Evolutionary conservation across 2,329 filamentous ascomycete species (phyloP).

Genomic region (Colletotrichum aenigma): DNA sequence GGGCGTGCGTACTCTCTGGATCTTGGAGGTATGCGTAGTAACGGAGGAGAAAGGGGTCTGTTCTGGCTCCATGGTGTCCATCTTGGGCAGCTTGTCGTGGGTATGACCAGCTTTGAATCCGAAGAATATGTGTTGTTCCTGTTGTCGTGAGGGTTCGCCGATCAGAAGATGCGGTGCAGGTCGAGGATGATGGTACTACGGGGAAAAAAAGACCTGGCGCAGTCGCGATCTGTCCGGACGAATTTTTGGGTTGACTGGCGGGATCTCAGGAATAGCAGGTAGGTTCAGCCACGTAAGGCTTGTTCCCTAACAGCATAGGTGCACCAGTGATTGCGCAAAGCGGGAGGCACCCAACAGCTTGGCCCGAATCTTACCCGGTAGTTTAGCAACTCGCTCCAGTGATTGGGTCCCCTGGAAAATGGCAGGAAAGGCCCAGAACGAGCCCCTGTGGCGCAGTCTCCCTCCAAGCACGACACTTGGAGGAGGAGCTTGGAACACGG

Average conservation of each 20-base stretch:
- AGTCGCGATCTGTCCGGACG: slow-evolving; percentile 21
- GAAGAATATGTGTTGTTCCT: neutral
- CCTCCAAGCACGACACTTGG: neutral
- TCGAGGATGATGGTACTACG: neutral
- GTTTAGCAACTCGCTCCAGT: neutral
- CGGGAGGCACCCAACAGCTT: neutral
- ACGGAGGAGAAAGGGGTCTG: slow-evolving; percentile 92
- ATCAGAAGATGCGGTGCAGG: neutral
- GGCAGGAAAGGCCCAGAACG: neutral
- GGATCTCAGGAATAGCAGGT: slow-evolving; percentile 1
- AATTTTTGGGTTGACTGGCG: slow-evolving; percentile 12
- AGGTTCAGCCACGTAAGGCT: slow-evolving; percentile 25
- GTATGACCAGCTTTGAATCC: neutral
- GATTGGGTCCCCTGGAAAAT: neutral
- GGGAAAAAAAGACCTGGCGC: neutral
- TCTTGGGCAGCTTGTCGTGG: slow-evolving; percentile 40
- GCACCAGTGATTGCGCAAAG: neutral
- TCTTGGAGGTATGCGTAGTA: slow-evolving; percentile 79
- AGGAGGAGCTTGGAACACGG: neutral
- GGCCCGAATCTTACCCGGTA: slow-evolving; percentile 16
- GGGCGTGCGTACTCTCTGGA: slow-evolving; percentile 67
- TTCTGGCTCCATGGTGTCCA: slow-evolving; percentile 89
- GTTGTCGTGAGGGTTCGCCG: neutral
- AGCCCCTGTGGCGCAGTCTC: neutral
- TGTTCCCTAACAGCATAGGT: neutral